These are phyloP conservation scores for Halophytophthora polymorphica DNA, from an alignment of 352 stramenopile genomes.

Conservation along the genomic window DNA sequence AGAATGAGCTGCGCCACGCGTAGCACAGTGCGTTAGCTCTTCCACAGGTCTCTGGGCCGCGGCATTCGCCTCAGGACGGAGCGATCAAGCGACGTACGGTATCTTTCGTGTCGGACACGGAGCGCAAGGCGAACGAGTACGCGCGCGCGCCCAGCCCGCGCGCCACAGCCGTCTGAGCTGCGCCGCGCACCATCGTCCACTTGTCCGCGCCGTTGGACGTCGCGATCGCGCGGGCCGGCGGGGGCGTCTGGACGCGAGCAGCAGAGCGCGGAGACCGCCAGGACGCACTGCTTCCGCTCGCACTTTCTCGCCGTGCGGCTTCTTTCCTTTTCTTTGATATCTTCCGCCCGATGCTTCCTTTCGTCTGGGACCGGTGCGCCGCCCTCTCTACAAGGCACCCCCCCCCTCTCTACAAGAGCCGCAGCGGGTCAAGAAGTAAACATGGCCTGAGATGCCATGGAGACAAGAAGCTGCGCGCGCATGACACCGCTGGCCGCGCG, in stretches of 20 bases:
- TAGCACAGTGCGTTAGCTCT: background rate
- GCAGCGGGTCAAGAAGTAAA: no score
- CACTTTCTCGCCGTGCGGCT: conserved; percentile 31
- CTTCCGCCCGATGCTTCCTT: no score
- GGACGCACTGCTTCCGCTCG: no score
- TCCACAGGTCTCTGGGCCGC: background rate
- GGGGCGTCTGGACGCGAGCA: no score
- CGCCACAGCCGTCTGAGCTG: conserved; percentile 22
- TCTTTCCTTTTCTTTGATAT: conserved; percentile 39
- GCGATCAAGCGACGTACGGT: conserved; percentile 33
- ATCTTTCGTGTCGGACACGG: conserved; percentile 69
- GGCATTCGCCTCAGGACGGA: conserved; percentile 1
- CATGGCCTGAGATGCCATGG: no score
- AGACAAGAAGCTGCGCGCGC: no score
- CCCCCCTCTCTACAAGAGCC: no score
- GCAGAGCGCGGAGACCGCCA: no score
- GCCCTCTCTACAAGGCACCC: no score
- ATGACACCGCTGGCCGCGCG: no score
- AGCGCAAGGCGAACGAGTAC: conserved; percentile 59
- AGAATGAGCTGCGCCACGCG: conserved; percentile 51
- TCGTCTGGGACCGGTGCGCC: no score
- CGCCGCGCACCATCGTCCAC: conserved; percentile 28
- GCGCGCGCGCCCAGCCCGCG: conserved; percentile 36
- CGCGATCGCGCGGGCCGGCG: no score
- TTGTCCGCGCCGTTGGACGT: background rate